These are phyloP conservation scores for Ustilago hordei DNA, from an alignment of 1,284 basidiomycete genomes.

Conservation along the genomic window DNA sequence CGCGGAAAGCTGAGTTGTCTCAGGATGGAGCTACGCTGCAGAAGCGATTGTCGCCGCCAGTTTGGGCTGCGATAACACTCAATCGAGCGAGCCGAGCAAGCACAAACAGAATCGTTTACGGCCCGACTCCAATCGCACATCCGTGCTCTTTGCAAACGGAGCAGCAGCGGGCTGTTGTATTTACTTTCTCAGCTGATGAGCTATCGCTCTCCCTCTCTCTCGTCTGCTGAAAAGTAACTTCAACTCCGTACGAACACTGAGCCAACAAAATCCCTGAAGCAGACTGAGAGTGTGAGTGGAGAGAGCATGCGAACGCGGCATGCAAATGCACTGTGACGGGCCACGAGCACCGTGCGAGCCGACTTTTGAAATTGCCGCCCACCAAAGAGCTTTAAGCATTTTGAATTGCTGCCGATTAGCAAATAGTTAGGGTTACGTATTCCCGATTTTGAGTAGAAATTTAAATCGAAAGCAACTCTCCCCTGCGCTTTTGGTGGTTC, in stretches of 20 bases:
- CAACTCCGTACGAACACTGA: slow-evolving; percentile 1
- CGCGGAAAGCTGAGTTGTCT: slow-evolving; percentile 14
- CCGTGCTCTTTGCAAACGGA: slow-evolving; percentile 1
- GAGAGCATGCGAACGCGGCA: slow-evolving; percentile 7
- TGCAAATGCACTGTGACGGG: slow-evolving; percentile 16
- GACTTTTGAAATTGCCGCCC: slow-evolving; percentile 3
- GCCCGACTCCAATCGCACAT: background rate
- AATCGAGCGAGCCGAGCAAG: slow-evolving; percentile 1
- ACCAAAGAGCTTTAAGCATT: background rate
- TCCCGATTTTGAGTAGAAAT: background rate
- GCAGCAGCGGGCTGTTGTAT: slow-evolving; percentile 5
- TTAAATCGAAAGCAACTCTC: background rate
- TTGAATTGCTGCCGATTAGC: background rate
- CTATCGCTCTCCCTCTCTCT: slow-evolving; percentile 1
- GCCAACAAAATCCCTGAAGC: background rate
- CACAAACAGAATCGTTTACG: background rate
- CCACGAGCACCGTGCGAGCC: slow-evolving; percentile 6
- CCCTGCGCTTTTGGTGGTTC: slow-evolving; percentile 12
- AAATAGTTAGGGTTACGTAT: slow-evolving; percentile 1
- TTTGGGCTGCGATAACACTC: slow-evolving; percentile 2
- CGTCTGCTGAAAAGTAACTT: background rate
- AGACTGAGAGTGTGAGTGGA: background rate
- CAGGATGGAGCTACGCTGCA: slow-evolving; percentile 9
- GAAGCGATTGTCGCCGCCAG: background rate
- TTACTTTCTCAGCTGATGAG: slow-evolving; percentile 5